These are phyloP conservation scores for Omphalotus guepiniiformis DNA, from an alignment of 768 basidiomycete genomes.

Conservation along the genomic window DNA sequence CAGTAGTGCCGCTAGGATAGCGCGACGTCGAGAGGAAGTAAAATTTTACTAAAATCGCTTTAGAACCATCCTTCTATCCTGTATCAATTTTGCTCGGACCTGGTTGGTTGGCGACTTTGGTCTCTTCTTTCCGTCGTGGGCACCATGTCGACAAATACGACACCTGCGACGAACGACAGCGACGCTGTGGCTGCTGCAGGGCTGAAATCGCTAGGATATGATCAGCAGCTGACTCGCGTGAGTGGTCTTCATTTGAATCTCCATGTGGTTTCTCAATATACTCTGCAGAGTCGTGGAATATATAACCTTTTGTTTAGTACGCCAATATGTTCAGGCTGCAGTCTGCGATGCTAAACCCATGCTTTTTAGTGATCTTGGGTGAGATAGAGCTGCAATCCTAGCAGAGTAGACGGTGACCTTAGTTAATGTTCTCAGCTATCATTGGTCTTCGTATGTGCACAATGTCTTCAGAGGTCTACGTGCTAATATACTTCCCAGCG, in stretches of 20 bases:
- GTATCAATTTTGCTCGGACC: no score
- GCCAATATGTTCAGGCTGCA: slow-evolving; percentile 13
- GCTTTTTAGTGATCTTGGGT: neutral
- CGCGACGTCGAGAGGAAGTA: no score
- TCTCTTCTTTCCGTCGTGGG: no score
- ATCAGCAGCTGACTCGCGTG: slow-evolving; percentile 51
- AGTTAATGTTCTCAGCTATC: neutral
- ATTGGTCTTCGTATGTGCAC: neutral
- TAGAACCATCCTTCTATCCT: no score
- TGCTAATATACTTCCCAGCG: slow-evolving; percentile 28
- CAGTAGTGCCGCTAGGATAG: no score
- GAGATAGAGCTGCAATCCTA: neutral
- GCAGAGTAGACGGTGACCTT: neutral
- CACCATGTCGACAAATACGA: no score
- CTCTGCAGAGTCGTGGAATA: slow-evolving; percentile 41
- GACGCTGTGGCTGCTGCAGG: slow-evolving; percentile 26
- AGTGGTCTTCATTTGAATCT: neutral
- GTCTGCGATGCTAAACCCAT: neutral
- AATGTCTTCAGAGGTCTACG: neutral
- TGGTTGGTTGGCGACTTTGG: no score
- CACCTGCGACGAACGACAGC: slow-evolving; percentile 15
- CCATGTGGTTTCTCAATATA: neutral
- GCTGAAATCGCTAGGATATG: slow-evolving; percentile 51
- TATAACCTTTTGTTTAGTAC: slow-evolving; percentile 52
- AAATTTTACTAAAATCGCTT: no score